phyloP scores from a whole-genome alignment of 2,329 filamentous ascomycete genomes.

The Phoma herbarum region DNA sequence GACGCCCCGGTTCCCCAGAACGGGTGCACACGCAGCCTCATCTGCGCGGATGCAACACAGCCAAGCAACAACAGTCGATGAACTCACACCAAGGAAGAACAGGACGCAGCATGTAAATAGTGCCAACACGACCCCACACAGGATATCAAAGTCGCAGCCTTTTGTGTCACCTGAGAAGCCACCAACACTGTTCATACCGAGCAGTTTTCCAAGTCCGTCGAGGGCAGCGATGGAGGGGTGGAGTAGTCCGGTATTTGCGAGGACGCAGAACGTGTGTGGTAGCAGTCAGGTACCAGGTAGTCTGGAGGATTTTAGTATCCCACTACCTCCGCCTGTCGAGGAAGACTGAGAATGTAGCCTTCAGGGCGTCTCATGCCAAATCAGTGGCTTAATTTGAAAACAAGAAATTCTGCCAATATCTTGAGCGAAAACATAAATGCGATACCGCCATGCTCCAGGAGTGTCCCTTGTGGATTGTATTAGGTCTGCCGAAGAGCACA shows the following conservation, averaged over 20 bases:
- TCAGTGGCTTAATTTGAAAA: neutral
- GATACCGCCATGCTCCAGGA: neutral
- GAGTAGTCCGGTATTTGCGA: constrained; percentile 36
- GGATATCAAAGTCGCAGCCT: constrained; percentile 30
- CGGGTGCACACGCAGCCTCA: neutral
- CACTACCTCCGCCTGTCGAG: constrained; percentile 37
- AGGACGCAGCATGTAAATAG: constrained; percentile 23
- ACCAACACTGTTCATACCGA: constrained; percentile 45
- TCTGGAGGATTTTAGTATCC: constrained; percentile 48
- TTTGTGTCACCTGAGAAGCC: constrained; percentile 37
- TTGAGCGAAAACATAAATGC: neutral
- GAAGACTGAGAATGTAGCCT: constrained; percentile 8
- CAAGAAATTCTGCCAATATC: neutral
- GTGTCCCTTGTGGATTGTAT: neutral
- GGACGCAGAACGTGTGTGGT: constrained; percentile 22
- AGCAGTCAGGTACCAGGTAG: constrained; percentile 32
- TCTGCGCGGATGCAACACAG: constrained; percentile 24
- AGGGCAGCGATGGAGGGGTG: constrained; percentile 30
- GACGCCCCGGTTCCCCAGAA: constrained; percentile 24
- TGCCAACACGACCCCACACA: constrained; percentile 36
- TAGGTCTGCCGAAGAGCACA: neutral
- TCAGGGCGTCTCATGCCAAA: neutral
- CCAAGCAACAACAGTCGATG: constrained; percentile 48
- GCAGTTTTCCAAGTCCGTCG: constrained; percentile 45
- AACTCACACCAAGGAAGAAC: constrained; percentile 34